Evolutionary conservation across 768 basidiomycete genomes (phyloP).

Genomic region (Boletus reticuloceps): DNA sequence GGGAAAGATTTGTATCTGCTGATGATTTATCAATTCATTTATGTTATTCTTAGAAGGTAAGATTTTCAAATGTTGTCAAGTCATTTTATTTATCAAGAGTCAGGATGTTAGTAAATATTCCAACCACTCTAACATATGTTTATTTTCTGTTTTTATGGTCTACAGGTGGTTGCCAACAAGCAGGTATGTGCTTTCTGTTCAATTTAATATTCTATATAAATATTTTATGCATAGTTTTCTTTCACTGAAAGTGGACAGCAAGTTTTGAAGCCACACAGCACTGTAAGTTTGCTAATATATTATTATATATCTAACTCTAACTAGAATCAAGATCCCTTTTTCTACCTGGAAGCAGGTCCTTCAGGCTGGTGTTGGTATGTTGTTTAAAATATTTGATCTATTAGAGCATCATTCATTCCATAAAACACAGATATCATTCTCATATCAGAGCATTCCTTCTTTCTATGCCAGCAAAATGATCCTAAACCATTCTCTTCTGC

Average conservation of each 20-base stretch:
- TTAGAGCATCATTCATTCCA: no score
- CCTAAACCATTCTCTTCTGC: no score
- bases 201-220: no score
- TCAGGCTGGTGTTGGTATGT: no score
- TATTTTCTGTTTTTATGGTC: not conserved
- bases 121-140: not conserved
- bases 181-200: no score
- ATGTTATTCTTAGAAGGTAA: not conserved
- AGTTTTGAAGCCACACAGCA: not conserved
- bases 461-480: no score
- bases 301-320: not conserved
- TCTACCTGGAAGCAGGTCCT: no score
- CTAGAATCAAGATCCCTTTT: not conserved
- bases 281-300: not conserved
- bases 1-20: not conserved
- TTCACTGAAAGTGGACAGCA: not conserved
- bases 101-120: not conserved
- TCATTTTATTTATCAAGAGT: not conserved
- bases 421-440: no score
- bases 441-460: no score
- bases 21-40: not conserved
- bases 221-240: not conserved
- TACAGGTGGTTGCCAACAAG: no score
- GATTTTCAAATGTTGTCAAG: not conserved
- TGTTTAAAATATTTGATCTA: no score